phyloP scores from a whole-genome alignment of 805 yeast genomes.

The Cyberlindnera japonica region DNA sequence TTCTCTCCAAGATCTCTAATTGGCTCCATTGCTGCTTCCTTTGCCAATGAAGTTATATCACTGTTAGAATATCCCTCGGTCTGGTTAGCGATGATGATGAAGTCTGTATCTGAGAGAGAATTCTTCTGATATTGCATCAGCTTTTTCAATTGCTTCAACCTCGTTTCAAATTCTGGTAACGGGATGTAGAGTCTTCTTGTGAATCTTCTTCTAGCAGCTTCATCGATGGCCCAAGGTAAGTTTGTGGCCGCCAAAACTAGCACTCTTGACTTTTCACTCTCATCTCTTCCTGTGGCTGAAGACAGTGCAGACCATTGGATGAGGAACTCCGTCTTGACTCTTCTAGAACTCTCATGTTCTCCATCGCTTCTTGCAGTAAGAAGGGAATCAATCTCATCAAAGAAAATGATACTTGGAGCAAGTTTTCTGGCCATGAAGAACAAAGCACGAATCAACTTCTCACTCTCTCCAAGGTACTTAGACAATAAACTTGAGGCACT shows the following conservation, averaged over 20 bases:
- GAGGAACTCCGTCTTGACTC: constrained; percentile 89
- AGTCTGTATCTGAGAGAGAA: constrained; percentile 60
- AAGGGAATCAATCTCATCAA: constrained; percentile 93
- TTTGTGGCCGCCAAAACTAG: constrained; percentile 93
- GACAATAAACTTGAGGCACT: constrained; percentile 89
- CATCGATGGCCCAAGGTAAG: constrained; percentile 95
- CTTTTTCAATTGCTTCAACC: constrained; percentile 65
- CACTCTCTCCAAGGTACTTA: constrained; percentile 87
- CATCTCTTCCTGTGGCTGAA: constrained; percentile 70
- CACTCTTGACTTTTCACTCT: constrained; percentile 53
- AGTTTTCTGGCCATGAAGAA: constrained; percentile 79
- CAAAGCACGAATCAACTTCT: constrained; percentile 84
- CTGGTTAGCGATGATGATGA: constrained; percentile 51
- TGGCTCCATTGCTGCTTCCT: constrained; percentile 98
- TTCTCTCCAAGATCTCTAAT: constrained; percentile 85
- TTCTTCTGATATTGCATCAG: constrained; percentile 71
- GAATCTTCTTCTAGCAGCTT: constrained; percentile 92
- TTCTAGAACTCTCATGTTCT: constrained; percentile 82
- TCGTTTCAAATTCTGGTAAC: constrained; percentile 81
- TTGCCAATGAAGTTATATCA: constrained; percentile 89
- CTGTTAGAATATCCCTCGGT: constrained; percentile 90
- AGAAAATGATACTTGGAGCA: constrained; percentile 91
- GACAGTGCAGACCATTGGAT: constrained; percentile 88
- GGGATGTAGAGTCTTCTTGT: constrained; percentile 92
- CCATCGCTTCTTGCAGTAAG: constrained; percentile 72